Evolutionary conservation across 2,329 filamentous ascomycete species (phyloP).

Genomic region (Cladobotryum mycophilum): DNA sequence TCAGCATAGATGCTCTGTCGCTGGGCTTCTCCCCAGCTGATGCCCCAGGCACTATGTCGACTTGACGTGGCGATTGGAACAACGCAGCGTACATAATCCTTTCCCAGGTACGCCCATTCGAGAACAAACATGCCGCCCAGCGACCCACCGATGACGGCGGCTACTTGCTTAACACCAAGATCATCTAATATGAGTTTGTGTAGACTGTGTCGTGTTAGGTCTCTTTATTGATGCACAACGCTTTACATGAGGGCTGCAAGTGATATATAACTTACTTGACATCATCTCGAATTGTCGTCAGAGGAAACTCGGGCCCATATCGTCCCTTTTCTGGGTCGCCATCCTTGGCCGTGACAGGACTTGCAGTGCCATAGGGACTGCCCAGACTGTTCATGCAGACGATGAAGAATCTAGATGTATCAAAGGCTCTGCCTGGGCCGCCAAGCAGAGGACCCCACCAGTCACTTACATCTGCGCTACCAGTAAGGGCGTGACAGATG

Average conservation of each 20-base stretch:
- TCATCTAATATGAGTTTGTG: constrained; percentile 78
- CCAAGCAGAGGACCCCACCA: constrained; percentile 85
- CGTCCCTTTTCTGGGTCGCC: constrained; percentile 65
- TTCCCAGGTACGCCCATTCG: constrained; percentile 87
- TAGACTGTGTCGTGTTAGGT: constrained; percentile 47
- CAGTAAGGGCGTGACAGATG: constrained; percentile 78
- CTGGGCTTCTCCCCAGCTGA: constrained; percentile 85
- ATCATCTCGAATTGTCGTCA: constrained; percentile 93
- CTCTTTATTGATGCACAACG: neutral
- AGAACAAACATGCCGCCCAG: constrained; percentile 89
- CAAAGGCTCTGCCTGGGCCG: constrained; percentile 71
- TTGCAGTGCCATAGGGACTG: constrained; percentile 81
- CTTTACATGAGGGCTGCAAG: neutral
- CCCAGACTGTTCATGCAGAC: constrained; percentile 82
- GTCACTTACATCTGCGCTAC: constrained; percentile 76
- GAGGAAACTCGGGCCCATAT: constrained; percentile 92
- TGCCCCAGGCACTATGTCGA: constrained; percentile 81
- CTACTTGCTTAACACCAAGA: constrained; percentile 70
- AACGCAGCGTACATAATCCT: constrained; percentile 72
- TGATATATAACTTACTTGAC: constrained; percentile 61
- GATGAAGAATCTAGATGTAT: constrained; percentile 76
- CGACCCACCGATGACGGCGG: constrained; percentile 74
- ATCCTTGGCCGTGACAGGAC: constrained; percentile 81
- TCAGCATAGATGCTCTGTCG: constrained; percentile 94
- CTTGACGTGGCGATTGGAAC: constrained; percentile 82